Conservation (phyloP, 768 basidiomycete genomes). For the Lactifluus pinguis region DNA sequence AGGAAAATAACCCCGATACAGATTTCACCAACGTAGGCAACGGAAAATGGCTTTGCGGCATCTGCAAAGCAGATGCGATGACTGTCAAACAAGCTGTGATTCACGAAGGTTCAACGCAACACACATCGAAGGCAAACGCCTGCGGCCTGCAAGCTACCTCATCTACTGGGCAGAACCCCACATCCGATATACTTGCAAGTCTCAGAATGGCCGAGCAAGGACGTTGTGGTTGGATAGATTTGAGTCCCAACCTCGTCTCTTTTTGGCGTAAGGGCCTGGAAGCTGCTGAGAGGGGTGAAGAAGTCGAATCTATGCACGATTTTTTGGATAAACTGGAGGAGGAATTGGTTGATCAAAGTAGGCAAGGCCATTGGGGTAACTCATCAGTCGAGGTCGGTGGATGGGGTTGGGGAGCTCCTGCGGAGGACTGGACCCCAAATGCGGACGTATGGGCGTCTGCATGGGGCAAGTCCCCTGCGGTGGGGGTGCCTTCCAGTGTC, state of each 20-base stretch:
- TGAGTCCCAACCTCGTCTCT: constrained; percentile 12
- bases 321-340: constrained; percentile 17
- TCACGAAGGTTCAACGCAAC: constrained; percentile 26
- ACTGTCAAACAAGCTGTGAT: constrained; percentile 25
- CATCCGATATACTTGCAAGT: not conserved
- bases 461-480: constrained; percentile 3
- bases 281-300: constrained; percentile 18
- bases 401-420: constrained; percentile 13
- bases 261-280: constrained; percentile 17
- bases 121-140: constrained; percentile 16
- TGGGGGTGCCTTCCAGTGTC: not conserved
- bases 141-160: constrained; percentile 12
- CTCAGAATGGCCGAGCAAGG: constrained; percentile 12
- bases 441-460: constrained; percentile 9
- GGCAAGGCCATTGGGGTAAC: not conserved
- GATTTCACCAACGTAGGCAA: constrained; percentile 22
- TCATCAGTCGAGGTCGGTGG: not conserved
- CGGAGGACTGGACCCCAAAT: constrained; percentile 15
- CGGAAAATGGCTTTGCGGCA: constrained; percentile 27
- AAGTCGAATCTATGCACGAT: constrained; percentile 16
- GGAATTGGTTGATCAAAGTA: not conserved
- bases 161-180: not conserved
- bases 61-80: constrained; percentile 26
- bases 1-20: not conserved
- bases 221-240: constrained; percentile 11